Base-by-base conservation (phyloP, 192 early-diverging fungal genomes). In the Backusella morwellensis region DNA sequence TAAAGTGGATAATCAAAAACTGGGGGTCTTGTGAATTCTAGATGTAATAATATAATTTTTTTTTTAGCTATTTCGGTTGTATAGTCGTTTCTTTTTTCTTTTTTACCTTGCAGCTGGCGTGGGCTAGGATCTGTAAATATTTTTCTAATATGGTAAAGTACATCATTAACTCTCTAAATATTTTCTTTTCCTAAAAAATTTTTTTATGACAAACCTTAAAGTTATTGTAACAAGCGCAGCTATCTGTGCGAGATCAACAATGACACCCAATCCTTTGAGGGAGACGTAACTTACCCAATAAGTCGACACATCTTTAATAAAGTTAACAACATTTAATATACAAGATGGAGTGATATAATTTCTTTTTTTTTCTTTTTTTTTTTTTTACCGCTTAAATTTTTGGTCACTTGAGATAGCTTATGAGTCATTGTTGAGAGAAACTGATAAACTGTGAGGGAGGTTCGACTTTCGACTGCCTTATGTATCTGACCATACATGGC, bases 201-300 rank as follows among this genome's bases (percentile, higher is more conserved):
- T 29, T 29, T 29, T 12, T 6, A 29, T 7, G 54, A 21, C 17
- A 52, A 72, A 75, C 78, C 74, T 81, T 34, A 80, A 63, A 26
- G 72, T 76, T n/a, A 83, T 86, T 34, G 85, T 68, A 21, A 83
- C 11, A 72, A 94, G 78, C 36, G 87, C 86, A 50, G 92, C 75
- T 6, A 90, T 68, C 78, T 94, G 93, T n/a, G 89, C 90, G 59
- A 94, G 81, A 80, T 94, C 92, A 41, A 93, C 56, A 73, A 91
- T 84, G 1, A 88, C 90, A 68, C 88, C 89, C 69, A 93, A 80
- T 4, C 89, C 87, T 69, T 86, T 82, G 36, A 93, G 83, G 47
- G 91, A 89, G 17, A 93, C 87, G 72, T 93, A 94, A 21, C 87
- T 89, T 0, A 91, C 90, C 93, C 93, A 94, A 80, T 91, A 94